These are phyloP conservation scores for Pseudonectria buxi DNA, from an alignment of 2,329 filamentous ascomycete genomes.

Conservation along the genomic window DNA sequence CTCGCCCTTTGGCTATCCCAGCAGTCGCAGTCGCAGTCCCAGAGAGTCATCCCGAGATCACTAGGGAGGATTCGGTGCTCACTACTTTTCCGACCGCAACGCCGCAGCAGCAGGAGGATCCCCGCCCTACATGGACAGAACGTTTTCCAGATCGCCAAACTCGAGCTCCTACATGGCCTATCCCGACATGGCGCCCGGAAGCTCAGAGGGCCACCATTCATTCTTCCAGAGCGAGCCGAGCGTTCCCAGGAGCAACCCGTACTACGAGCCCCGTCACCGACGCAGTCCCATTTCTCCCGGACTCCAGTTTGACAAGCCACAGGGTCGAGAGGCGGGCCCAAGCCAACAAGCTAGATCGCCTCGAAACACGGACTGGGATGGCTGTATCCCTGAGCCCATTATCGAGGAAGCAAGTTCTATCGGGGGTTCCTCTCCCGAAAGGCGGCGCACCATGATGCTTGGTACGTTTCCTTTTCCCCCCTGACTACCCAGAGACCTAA, in stretches of 20 bases:
- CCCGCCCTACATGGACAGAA: conserved; percentile 7
- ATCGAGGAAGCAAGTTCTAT: conserved; percentile 29
- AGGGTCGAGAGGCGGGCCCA: too few species aligned
- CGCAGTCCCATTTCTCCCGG: conserved; percentile 6
- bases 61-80: conserved; percentile 20
- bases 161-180: conserved; percentile 5
- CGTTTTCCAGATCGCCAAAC: conserved; percentile 3
- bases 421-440: conserved; percentile 14
- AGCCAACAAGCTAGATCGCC: too few species aligned
- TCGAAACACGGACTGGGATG: background rate
- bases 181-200: conserved; percentile 8
- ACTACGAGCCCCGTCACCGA: conserved; percentile 24
- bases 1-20: conserved; percentile 1
- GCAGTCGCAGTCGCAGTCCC: conserved; percentile 5
- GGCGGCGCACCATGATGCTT: conserved; percentile 18
- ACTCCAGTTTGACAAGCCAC: background rate
- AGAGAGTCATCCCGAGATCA: conserved; percentile 17
- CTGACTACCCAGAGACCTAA: conserved; percentile 2
- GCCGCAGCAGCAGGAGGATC: conserved; percentile 3
- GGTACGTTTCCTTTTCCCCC: conserved; percentile 17
- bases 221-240: conserved; percentile 3
- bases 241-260: conserved; percentile 25
- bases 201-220: conserved; percentile 6
- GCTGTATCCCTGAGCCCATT: conserved; percentile 24
- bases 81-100: conserved; percentile 10